Evolutionary conservation across 2,329 filamentous ascomycete genomes (phyloP).

Genomic region (Fusarium annulatum): DNA sequence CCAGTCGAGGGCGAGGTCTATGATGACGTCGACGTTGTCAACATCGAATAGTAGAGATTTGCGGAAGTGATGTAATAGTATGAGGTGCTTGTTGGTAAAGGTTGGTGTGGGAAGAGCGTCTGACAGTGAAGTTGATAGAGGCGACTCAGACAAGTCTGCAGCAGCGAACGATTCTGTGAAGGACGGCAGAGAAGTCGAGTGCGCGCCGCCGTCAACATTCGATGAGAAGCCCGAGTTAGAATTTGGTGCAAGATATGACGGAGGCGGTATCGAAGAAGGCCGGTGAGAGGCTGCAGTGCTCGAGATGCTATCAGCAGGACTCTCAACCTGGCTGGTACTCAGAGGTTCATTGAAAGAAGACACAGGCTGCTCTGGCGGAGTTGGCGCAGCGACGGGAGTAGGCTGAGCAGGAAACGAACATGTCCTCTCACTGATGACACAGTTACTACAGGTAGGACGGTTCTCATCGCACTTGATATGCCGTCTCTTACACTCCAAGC

Average conservation of each 20-base stretch:
- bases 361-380: constrained; percentile 13
- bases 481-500: constrained; percentile 54
- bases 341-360: constrained; percentile 4
- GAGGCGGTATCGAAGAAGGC: constrained; percentile 27
- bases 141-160: constrained; percentile 25
- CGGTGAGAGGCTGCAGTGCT: constrained; percentile 22
- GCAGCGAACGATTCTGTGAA: constrained; percentile 35
- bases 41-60: constrained; percentile 41
- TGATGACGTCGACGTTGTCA: constrained; percentile 38
- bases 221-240: background rate
- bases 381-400: constrained; percentile 8
- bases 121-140: constrained; percentile 12
- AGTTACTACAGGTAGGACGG: constrained; percentile 55
- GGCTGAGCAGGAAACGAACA: constrained; percentile 49
- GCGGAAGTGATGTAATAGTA: constrained; percentile 54
- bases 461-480: constrained; percentile 58
- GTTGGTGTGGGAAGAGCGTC: constrained; percentile 30
- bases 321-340: constrained; percentile 30
- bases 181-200: constrained; percentile 37
- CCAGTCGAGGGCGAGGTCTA: constrained; percentile 49
- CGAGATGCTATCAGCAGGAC: constrained; percentile 37
- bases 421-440: constrained; percentile 49
- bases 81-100: constrained; percentile 54
- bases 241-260: constrained; percentile 19
- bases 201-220: background rate